Evolutionary conservation across 163 green algal genomes (phyloP).

Genomic region (Dunaliella salina): DNA sequence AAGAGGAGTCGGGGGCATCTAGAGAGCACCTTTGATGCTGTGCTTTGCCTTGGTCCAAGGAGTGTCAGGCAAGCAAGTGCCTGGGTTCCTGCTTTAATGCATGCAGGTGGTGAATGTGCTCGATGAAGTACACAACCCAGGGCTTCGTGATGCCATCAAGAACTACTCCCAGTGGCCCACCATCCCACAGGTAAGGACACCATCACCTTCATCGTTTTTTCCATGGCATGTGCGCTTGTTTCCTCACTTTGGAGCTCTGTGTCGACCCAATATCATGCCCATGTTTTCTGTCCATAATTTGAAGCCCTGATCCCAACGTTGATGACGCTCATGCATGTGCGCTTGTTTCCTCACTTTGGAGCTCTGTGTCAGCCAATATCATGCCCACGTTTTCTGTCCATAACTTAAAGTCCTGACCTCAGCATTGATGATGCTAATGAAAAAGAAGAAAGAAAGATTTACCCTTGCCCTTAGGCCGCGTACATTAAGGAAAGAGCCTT

Average conservation of each 20-base stretch:
- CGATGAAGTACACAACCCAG: constrained; percentile 82
- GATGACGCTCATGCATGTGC: neutral
- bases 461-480: too few species aligned
- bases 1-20: too few species aligned
- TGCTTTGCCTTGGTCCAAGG: too few species aligned
- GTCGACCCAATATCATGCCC: neutral
- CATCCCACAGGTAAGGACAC: constrained; percentile 71
- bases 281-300: too few species aligned
- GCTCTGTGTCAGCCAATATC: neutral
- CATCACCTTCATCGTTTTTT: neutral
- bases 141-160: constrained; percentile 87
- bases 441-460: too few species aligned
- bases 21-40: too few species aligned
- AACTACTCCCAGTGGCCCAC: constrained; percentile 86
- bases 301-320: neutral
- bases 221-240: neutral
- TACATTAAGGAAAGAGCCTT: too few species aligned
- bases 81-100: too few species aligned
- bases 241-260: neutral
- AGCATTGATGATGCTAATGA: neutral
- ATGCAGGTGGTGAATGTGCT: constrained; percentile 5
- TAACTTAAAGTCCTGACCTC: neutral
- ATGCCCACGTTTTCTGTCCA: too few species aligned
- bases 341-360: neutral
- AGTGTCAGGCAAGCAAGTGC: too few species aligned